Percentiles rank a stretch among this genome's conserved stretches.
phyloP scores from a whole-genome alignment of 768 basidiomycete genomes.

The Cyclocybe cylindracea region DNA sequence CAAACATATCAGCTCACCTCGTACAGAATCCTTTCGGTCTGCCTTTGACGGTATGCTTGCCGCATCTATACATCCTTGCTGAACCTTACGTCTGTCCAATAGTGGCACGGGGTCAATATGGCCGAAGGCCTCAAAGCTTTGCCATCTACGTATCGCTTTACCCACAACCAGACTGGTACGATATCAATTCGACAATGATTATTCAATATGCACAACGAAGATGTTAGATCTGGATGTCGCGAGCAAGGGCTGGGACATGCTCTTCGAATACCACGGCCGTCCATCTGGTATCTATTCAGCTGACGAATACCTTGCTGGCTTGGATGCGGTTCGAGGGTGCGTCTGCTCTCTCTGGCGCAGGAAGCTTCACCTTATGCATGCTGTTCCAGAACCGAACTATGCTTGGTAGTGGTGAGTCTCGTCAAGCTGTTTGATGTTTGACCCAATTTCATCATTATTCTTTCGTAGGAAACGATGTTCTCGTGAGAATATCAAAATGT shows the following conservation, averaged over 20 bases:
- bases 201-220: background rate
- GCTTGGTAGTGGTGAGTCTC: conserved; percentile 48
- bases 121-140: conserved; percentile 58
- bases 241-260: conserved; percentile 53
- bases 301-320: conserved; percentile 58
- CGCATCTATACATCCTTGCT: background rate
- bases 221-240: conserved; percentile 46
- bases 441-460: background rate
- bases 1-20: too few species aligned
- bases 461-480: conserved; percentile 58
- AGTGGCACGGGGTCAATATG: conserved; percentile 64
- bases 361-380: background rate
- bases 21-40: conserved; percentile 47
- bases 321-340: conserved; percentile 54
- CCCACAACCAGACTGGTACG: conserved; percentile 55
- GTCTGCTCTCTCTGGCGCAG: background rate
- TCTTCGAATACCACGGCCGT: conserved; percentile 60
- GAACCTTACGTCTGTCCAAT: conserved; percentile 4
- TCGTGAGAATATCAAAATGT: conserved; percentile 35
- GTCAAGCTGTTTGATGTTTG: background rate
- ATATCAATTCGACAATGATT: background rate
- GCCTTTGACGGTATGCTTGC: conserved; percentile 32
- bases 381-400: conserved; percentile 47
- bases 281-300: conserved; percentile 58
- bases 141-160: conserved; percentile 54